Conservation (phyloP, 192 early-diverging fungal species). For the Coemansia sp. region DNA sequence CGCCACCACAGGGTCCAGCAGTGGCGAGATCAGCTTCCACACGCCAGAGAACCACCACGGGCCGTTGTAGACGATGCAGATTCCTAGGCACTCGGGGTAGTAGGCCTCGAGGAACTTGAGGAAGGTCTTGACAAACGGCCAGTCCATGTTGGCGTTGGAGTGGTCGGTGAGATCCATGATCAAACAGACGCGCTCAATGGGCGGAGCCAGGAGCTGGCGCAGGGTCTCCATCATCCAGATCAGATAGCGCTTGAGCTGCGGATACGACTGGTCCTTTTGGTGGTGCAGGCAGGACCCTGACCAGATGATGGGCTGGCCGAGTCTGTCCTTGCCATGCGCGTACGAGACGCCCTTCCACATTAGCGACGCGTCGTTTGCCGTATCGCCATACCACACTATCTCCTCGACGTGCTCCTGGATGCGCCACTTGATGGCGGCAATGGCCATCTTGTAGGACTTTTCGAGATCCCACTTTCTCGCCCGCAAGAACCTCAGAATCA, state of each 20-base stretch:
- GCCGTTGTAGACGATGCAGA: slow-evolving; percentile 80
- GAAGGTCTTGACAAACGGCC: slow-evolving; percentile 80
- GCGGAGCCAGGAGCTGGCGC: slow-evolving; percentile 65
- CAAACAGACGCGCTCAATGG: slow-evolving; percentile 70
- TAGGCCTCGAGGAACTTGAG: slow-evolving; percentile 84
- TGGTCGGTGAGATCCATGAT: slow-evolving; percentile 84
- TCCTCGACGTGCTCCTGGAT: slow-evolving; percentile 60
- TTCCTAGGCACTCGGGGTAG: slow-evolving; percentile 88
- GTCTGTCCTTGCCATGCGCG: slow-evolving; percentile 59
- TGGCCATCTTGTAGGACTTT: slow-evolving; percentile 72
- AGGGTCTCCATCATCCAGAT: slow-evolving; percentile 76
- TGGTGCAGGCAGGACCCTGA: slow-evolving; percentile 63
- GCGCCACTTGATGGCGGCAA: slow-evolving; percentile 78
- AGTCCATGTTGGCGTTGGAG: slow-evolving; percentile 80
- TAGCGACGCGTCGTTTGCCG: slow-evolving; percentile 54
- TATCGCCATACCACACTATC: slow-evolving; percentile 67
- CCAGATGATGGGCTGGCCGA: slow-evolving; percentile 63
- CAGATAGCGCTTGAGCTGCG: slow-evolving; percentile 67
- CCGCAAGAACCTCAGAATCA: slow-evolving; percentile 78
- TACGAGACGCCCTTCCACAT: slow-evolving; percentile 65
- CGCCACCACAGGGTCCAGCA: slow-evolving; percentile 90
- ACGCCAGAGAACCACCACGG: slow-evolving; percentile 92
- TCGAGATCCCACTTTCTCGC: slow-evolving; percentile 89
- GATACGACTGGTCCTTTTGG: slow-evolving; percentile 65
- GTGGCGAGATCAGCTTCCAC: slow-evolving; percentile 84